Base-by-base conservation (phyloP, 2,329 filamentous ascomycete species). In the Xylaria sp. region DNA sequence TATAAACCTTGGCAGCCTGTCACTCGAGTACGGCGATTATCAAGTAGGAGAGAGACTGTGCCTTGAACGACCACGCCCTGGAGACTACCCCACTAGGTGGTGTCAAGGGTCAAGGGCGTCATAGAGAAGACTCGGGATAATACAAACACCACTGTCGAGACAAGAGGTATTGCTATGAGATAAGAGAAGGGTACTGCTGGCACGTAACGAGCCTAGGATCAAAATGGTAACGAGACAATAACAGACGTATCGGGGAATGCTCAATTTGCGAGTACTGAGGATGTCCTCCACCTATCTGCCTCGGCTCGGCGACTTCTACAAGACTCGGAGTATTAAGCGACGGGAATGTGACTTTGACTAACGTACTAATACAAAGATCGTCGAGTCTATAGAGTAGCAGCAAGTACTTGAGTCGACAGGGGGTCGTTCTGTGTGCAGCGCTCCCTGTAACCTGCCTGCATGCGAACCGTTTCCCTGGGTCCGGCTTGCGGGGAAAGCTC, bases 271-370 rank as follows among this genome's bases (percentile, higher is more conserved):
- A 70, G 63, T 45, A 58, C 50, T 69, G 55, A 53, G 53, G 53
- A 59, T 67, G 56, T 63, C 63, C 56, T 60, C 55, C 66, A 61
- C 50, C 45, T 68, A 44, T 56, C 68, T 67, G n/a, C n/a, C n/a
- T 71, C 69, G 69, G 71, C 59, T 51, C 69, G 72, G 63, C 49
- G 57, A 58, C 53, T 42, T 58, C 49, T 61, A 38, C 17, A 22
- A 33, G 33, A 50, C 49, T 42, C 25, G 33, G 31, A 29, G 66
- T 67, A 63, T 66, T 53, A 50, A 58, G 67, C 62, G 56, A 63
- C 60, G 67, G 73, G 75, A 77, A 77, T 77, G 76, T 73, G 71
- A 73, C 69, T 75, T 77, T 71, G 71, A 75, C 74, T 74, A 74
- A 72, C 63, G 69, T 73, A 74, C 74, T 68, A 69, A 69, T 71